Evolutionary conservation across 78 protist species (phyloP).

Genomic region (Dictyostelium intermedium): DNA sequence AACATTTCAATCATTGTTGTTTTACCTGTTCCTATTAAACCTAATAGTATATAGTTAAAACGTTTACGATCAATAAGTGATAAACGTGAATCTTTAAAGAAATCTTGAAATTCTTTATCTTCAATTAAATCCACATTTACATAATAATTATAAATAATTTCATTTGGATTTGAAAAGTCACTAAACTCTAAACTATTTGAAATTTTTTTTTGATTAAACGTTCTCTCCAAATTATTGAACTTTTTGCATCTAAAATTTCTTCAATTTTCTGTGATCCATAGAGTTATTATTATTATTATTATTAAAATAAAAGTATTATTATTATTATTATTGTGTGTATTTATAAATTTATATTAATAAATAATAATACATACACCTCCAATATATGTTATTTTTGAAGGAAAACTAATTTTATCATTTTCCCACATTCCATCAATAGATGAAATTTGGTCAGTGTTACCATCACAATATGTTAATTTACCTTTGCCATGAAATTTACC

Average conservation of each 20-base stretch:
- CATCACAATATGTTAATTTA: neutral
- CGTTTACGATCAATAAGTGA: neutral
- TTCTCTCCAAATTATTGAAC: neutral
- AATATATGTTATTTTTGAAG: neutral
- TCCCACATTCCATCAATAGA: constrained; percentile 19
- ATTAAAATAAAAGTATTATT: no score
- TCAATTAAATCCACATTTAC: neutral
- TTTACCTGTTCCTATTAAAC: neutral
- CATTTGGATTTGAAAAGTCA: neutral
- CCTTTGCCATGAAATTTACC: constrained; percentile 19
- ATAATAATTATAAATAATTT: neutral
- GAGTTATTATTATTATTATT: no score
- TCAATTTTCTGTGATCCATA: neutral
- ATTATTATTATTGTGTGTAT: no score
- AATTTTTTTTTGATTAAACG: neutral
- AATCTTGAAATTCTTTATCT: neutral
- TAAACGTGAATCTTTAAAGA: neutral
- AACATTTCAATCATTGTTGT: constrained; percentile 8
- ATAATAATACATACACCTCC: neutral
- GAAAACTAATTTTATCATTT: constrained; percentile 4
- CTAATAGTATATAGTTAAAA: neutral
- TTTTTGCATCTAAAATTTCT: neutral
- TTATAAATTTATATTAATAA: no score
- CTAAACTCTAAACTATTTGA: neutral
- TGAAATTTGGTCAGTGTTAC: neutral